A percentile compares a stretch with the other conserved stretches of the same genome.
Conservation (phyloP, 345 rosid genomes). For the Carallia pectinifolia region DNA sequence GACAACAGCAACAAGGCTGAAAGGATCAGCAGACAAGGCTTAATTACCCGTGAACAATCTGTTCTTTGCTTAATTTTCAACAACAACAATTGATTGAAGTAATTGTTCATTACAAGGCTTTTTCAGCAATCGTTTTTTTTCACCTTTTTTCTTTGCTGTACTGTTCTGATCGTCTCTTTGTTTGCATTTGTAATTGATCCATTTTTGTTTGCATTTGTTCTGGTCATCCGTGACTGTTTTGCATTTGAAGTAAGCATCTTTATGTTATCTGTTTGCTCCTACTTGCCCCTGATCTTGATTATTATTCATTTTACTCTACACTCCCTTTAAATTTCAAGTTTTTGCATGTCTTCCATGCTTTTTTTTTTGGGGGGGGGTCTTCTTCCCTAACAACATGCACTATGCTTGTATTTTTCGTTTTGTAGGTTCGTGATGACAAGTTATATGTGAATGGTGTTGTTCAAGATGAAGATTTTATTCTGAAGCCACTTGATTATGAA, state of each 20-base stretch:
- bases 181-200: too few species aligned
- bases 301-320: not conserved
- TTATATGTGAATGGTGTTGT: slow-evolving; percentile 62
- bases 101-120: too few species aligned
- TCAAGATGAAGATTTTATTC: slow-evolving; percentile 63
- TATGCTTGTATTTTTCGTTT: slow-evolving; percentile 6
- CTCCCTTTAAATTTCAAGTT: not conserved
- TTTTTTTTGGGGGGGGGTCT: not conserved
- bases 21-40: too few species aligned
- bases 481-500: slow-evolving; percentile 68
- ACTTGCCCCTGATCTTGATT: not conserved
- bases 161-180: too few species aligned
- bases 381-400: not conserved
- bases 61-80: too few species aligned
- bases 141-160: too few species aligned
- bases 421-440: slow-evolving; percentile 67
- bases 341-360: not conserved
- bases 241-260: slow-evolving; percentile 57
- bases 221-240: too few species aligned
- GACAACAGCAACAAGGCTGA: too few species aligned
- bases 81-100: too few species aligned
- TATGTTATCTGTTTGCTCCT: slow-evolving; percentile 21
- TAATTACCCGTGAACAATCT: too few species aligned
- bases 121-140: too few species aligned
- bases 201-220: too few species aligned